Evolutionary conservation across 441 rosid species (phyloP).

Genomic region (Populus hybrid): DNA sequence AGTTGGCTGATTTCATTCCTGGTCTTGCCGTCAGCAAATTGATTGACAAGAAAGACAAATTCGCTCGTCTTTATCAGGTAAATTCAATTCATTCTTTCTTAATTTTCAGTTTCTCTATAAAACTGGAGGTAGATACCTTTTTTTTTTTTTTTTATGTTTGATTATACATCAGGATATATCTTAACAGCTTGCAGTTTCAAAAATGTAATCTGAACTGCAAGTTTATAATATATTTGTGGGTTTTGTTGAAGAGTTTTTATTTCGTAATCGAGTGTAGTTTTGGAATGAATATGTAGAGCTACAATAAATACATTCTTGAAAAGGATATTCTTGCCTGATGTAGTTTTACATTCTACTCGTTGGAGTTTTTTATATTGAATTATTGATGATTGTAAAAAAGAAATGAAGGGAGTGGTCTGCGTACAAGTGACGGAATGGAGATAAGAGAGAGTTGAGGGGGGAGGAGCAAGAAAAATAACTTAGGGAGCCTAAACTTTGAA

Average conservation of each 20-base stretch:
- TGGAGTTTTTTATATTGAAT: neutral
- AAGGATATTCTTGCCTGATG: neutral
- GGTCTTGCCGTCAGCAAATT: slow-evolving; percentile 79
- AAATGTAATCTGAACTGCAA: neutral
- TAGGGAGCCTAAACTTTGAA: neutral
- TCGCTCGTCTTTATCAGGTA: slow-evolving; percentile 75
- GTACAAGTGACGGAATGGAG: neutral
- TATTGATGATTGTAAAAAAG: neutral
- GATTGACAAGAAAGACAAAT: slow-evolving; percentile 69
- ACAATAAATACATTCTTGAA: neutral
- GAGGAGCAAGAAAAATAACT: neutral
- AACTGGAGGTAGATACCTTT: neutral
- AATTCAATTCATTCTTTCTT: neutral
- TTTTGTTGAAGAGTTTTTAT: neutral
- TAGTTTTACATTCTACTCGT: neutral
- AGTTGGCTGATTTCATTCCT: slow-evolving; percentile 68
- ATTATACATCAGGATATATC: neutral
- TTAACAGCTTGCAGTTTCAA: neutral
- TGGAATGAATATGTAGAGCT: neutral
- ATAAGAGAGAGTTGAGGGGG: neutral
- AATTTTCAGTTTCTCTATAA: neutral
- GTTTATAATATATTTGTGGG: neutral
- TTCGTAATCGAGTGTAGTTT: neutral
- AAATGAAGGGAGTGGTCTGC: neutral
- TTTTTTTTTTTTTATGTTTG: neutral